Evolutionary conservation across 192 early-diverging fungal species (phyloP), one percentile per base, ranked within the genome.

Genomic region (Linnemannia schmuckeri): DNA sequence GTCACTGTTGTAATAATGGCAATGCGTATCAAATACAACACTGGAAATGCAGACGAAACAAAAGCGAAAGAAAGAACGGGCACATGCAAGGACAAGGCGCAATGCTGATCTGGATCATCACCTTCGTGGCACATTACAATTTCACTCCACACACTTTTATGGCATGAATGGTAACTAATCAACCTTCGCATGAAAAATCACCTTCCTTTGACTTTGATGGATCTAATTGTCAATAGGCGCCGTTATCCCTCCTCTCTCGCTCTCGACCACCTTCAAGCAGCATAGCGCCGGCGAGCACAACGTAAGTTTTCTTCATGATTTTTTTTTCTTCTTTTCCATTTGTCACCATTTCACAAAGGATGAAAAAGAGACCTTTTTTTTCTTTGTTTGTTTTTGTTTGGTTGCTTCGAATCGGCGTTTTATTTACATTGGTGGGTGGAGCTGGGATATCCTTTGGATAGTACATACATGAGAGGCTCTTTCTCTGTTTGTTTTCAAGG

Each of bases 181-280:
- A 13, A 10, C 40, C 37, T 38, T 17, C 70, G 42, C 33, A 72
- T 74, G 27, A 47, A 46, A 46, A 46, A 46, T 46, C 44, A 46
- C 12, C 13, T 13, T 46, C 44, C 12, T 3, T 66, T 66, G 61
- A 12, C 13, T 3, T 66, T 66, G 61, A 33, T 40, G 18, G 24
- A 27, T 42, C 10, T 61, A 8, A 24, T 41, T 47, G 27, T 33
- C 33, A 44, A 17, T 71, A 86, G 84, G 84, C 54, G 98, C 98
- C n/a, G 98, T 99, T 20, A 98, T 99, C 78, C 98, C 98, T 54
- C 92, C 98, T 20, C 91, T 99, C 46, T 96, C 95, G 30, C 93
- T 99, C 72, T 98, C 98, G 13, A 99, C 98, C 44, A 99, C 98
- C 17, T 99, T 98, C 89, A 96, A 96, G 89, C 98, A 99, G 91